These are phyloP conservation scores for Gleditsia sinensis DNA, from an alignment of 306 rosid genomes.

Conservation along the genomic window DNA sequence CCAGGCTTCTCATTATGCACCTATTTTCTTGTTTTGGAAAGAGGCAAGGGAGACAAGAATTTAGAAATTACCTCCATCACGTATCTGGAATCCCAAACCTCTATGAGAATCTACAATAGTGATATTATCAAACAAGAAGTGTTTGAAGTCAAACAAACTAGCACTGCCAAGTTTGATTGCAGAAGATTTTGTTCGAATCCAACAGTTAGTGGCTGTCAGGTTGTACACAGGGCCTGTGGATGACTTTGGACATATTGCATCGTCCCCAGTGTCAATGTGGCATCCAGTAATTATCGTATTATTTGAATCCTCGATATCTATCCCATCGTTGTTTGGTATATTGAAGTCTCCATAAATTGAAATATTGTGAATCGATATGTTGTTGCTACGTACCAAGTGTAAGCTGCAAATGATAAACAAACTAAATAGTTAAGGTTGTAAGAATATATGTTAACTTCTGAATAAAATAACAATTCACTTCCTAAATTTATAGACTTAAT, in stretches of 20 bases:
- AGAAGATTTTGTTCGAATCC: slow-evolving; percentile 89
- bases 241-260: slow-evolving; percentile 92
- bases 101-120: slow-evolving; percentile 87
- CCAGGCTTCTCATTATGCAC: too few relatives aligned
- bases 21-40: too few relatives aligned
- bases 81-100: slow-evolving; percentile 87
- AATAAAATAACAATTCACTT: too few relatives aligned
- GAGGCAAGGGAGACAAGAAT: too few relatives aligned
- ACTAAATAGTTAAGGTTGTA: too few relatives aligned
- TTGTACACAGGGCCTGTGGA: slow-evolving; percentile 69
- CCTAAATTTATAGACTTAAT: too few relatives aligned
- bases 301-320: slow-evolving; percentile 93
- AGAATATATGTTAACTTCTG: too few relatives aligned
- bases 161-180: slow-evolving; percentile 95
- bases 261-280: slow-evolving; percentile 90
- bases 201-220: slow-evolving; percentile 67
- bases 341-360: slow-evolving; percentile 82
- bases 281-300: slow-evolving; percentile 74
- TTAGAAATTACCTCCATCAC: slow-evolving; percentile 76
- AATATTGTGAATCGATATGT: slow-evolving; percentile 57
- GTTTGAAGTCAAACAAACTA: slow-evolving; percentile 73
- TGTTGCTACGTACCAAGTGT: slow-evolving; percentile 71
- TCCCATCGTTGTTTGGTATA: slow-evolving; percentile 91
- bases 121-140: slow-evolving; percentile 77
- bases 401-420: slow-evolving; percentile 62